phyloP scores from a whole-genome alignment of 1,284 basidiomycete genomes.

The Coniferiporia sulphurascens region DNA sequence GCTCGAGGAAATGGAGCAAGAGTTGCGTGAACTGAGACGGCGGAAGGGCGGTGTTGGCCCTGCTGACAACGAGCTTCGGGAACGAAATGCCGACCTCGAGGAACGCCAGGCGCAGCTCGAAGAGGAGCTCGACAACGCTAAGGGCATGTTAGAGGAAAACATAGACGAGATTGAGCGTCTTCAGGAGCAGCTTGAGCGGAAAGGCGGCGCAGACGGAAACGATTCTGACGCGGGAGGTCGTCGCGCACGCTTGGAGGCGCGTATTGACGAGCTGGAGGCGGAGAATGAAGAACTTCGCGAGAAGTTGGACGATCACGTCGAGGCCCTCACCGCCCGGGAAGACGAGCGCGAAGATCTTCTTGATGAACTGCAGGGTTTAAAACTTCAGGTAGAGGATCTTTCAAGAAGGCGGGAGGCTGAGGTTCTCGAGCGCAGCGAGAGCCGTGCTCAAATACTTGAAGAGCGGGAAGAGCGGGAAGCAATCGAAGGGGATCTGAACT shows the following conservation, averaged over 20 bases:
- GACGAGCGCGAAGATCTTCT: conserved; percentile 69
- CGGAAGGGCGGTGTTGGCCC: conserved; percentile 30
- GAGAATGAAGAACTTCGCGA: conserved; percentile 60
- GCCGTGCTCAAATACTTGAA: conserved; percentile 62
- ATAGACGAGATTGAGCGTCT: conserved; percentile 69
- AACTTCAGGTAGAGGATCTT: conserved; percentile 65
- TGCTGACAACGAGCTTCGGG: conserved; percentile 46
- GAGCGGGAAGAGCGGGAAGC: conserved; percentile 67
- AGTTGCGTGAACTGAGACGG: conserved; percentile 59
- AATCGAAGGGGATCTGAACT: conserved; percentile 69
- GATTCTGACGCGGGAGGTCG: conserved; percentile 1
- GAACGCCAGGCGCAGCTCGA: conserved; percentile 32
- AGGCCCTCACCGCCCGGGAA: conserved; percentile 49
- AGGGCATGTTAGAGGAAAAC: conserved; percentile 68
- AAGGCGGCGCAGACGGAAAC: conserved; percentile 26
- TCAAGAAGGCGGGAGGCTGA: conserved; percentile 57
- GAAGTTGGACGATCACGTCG: conserved; percentile 56
- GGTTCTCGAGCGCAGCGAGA: conserved; percentile 60
- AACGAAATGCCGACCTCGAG: conserved; percentile 58
- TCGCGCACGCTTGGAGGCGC: conserved; percentile 34
- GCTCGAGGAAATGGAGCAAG: conserved; percentile 62
- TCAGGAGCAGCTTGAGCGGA: conserved; percentile 54
- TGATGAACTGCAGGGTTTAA: conserved; percentile 58
- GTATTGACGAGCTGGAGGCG: conserved; percentile 55
- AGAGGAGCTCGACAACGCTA: conserved; percentile 62